phyloP scores from a whole-genome alignment of 768 basidiomycete genomes.

The Lentinus brumalis region DNA sequence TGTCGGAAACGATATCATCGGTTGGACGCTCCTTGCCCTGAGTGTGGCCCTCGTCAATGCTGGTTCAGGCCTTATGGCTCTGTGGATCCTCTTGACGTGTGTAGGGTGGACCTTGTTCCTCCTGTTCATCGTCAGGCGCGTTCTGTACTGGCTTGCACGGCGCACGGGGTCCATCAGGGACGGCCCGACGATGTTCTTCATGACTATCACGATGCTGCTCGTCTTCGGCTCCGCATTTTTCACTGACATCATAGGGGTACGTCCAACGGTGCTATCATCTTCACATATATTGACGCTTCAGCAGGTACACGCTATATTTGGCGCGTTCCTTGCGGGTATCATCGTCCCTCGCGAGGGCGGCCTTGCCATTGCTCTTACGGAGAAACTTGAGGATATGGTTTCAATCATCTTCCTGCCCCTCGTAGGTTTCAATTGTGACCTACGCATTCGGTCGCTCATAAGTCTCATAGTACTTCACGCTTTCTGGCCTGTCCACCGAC shows the following conservation, averaged over 20 bases:
- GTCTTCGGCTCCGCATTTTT: constrained; percentile 90
- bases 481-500: constrained; percentile 89
- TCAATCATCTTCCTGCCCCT: constrained; percentile 87
- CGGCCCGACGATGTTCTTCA: constrained; percentile 86
- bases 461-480: constrained; percentile 77
- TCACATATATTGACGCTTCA: background rate
- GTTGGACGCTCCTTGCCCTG: constrained; percentile 85
- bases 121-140: constrained; percentile 62
- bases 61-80: constrained; percentile 75
- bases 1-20: constrained; percentile 79
- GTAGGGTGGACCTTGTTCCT: constrained; percentile 82
- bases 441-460: background rate
- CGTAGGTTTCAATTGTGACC: constrained; percentile 40
- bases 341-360: constrained; percentile 88
- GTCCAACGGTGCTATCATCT: background rate
- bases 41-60: constrained; percentile 93
- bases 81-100: constrained; percentile 82
- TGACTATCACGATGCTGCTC: constrained; percentile 80
- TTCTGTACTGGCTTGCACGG: constrained; percentile 71
- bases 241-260: constrained; percentile 84
- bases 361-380: constrained; percentile 83
- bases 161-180: constrained; percentile 79
- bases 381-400: constrained; percentile 97
- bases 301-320: constrained; percentile 81
- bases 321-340: constrained; percentile 81